These are phyloP conservation scores for Paramecium tetraurelia DNA, from an alignment of 73 alveolate species.

Conservation along the genomic window DNA sequence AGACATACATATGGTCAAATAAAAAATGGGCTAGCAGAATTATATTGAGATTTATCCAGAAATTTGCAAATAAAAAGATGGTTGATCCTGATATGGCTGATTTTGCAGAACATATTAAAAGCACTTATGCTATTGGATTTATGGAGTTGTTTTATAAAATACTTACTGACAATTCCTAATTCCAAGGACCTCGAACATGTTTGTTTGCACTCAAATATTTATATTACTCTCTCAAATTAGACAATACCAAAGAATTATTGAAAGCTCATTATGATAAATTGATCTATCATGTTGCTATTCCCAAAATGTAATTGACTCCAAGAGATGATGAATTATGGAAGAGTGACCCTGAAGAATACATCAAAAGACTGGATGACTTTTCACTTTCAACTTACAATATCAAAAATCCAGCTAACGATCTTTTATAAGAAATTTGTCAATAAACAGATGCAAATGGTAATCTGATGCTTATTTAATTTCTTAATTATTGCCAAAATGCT, in stretches of 20 bases:
- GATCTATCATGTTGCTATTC: conserved; percentile 68
- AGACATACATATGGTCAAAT: conserved; percentile 68
- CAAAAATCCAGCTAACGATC: conserved; percentile 49
- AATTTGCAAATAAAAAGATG: conserved; percentile 63
- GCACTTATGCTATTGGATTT: conserved; percentile 63
- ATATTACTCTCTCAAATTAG: conserved; percentile 49
- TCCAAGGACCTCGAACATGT: conserved; percentile 65
- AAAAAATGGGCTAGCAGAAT: conserved; percentile 67
- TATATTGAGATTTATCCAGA: conserved; percentile 63
- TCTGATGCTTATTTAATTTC: background rate
- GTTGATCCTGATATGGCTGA: conserved; percentile 60
- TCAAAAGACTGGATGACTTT: conserved; percentile 73
- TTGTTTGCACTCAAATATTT: conserved; percentile 67
- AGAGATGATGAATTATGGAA: conserved; percentile 71
- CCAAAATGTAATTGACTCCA: conserved; percentile 64
- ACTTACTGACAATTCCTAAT: conserved; percentile 41
- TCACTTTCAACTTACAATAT: conserved; percentile 44
- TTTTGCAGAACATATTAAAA: conserved; percentile 51
- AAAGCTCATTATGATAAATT: conserved; percentile 68
- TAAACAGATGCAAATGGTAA: conserved; percentile 42
- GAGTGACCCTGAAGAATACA: conserved; percentile 77
- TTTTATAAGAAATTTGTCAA: conserved; percentile 39
- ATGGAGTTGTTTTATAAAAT: conserved; percentile 61
- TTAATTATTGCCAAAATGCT: background rate
- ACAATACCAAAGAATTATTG: conserved; percentile 39